Conservation (phyloP, 2,329 filamentous ascomycete genomes). For the Penicillium corylophilum region DNA sequence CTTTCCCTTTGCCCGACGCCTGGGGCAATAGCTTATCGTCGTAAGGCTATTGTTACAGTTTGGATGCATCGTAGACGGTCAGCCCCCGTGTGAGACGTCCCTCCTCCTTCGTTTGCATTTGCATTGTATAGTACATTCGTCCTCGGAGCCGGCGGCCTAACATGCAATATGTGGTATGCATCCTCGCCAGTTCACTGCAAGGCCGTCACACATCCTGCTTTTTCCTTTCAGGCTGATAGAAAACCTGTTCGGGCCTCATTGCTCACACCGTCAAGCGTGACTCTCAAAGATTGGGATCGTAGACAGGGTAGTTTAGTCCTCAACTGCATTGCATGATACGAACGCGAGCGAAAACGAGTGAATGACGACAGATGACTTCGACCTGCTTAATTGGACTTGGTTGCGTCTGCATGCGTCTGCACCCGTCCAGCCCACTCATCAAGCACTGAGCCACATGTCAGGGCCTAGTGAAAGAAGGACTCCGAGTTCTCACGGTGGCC, state of each 20-base stretch:
- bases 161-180: neutral
- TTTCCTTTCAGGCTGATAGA: neutral
- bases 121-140: neutral
- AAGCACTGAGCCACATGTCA: neutral
- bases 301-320: neutral
- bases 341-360: neutral
- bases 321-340: neutral
- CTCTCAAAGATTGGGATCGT: neutral
- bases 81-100: neutral
- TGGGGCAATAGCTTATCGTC: constrained; percentile 1
- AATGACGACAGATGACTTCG: neutral
- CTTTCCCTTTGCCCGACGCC: neutral
- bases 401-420: neutral
- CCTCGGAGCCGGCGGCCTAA: neutral
- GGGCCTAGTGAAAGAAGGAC: constrained; percentile 1
- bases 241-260: neutral
- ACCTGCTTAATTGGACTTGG: neutral
- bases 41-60: constrained; percentile 8
- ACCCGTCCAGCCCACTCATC: neutral
- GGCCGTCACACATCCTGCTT: neutral
- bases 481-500: constrained; percentile 6
- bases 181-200: neutral
- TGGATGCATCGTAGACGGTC: constrained; percentile 7
- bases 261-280: neutral
- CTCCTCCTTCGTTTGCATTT: neutral